Evolutionary conservation across 495 filamentous ascomycete genomes (phyloP).

Genomic region (Aspergillus nidulans): DNA sequence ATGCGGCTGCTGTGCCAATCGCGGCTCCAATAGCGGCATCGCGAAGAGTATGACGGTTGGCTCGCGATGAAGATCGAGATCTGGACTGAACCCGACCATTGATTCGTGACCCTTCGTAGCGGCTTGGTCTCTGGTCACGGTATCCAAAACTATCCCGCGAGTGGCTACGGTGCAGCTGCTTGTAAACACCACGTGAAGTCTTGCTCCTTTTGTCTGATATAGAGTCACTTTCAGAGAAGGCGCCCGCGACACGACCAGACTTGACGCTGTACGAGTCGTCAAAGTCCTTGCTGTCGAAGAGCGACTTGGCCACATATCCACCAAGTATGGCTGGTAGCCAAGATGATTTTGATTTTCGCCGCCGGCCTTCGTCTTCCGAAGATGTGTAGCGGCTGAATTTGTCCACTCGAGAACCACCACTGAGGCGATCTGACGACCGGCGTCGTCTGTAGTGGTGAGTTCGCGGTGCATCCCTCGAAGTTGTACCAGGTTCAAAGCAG

Average conservation of each 20-base stretch:
- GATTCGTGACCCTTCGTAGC: conserved; percentile 8
- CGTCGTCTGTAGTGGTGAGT: conserved; percentile 54
- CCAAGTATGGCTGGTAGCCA: conserved; percentile 53
- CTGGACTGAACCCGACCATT: conserved; percentile 41
- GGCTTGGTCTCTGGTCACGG: conserved; percentile 5
- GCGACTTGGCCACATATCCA: conserved; percentile 51
- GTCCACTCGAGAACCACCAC: conserved; percentile 46
- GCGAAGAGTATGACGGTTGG: conserved; percentile 35
- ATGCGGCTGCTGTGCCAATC: conserved; percentile 39
- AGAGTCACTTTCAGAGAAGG: conserved; percentile 36
- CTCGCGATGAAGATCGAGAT: conserved; percentile 26
- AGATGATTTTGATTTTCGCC: conserved; percentile 41
- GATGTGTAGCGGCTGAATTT: conserved; percentile 56
- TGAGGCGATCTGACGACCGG: conserved; percentile 44
- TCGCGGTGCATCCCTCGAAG: conserved; percentile 58
- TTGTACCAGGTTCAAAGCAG: conserved; percentile 63
- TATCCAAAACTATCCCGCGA: conserved; percentile 29
- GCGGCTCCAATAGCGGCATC: conserved; percentile 44
- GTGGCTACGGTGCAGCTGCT: conserved; percentile 30
- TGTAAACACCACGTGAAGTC: conserved; percentile 39
- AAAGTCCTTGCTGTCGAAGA: conserved; percentile 51
- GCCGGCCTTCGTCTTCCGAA: conserved; percentile 49
- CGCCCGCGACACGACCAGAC: conserved; percentile 37
- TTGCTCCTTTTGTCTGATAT: conserved; percentile 39
- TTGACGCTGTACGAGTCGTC: conserved; percentile 57